Percentiles rank a stretch among this genome's conserved stretches.
These are phyloP conservation scores for Aureoboletus auriporus DNA, from an alignment of 768 basidiomycete species.

Conservation along the genomic window DNA sequence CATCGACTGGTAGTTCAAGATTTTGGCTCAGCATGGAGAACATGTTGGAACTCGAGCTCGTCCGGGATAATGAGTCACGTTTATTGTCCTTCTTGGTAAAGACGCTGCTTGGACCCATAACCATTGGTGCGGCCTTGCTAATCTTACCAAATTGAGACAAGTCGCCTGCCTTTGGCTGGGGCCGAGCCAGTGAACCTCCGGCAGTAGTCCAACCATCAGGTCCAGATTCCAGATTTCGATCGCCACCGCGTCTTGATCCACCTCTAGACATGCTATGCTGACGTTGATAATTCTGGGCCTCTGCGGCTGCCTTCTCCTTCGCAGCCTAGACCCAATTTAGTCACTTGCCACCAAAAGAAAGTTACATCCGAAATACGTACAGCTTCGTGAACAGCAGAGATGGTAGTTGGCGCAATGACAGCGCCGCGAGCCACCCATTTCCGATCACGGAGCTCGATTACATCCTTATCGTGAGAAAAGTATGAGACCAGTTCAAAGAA, in stretches of 20 bases:
- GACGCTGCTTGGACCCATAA: conserved; percentile 82
- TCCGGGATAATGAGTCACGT: conserved; percentile 72
- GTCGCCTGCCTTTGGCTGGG: conserved; percentile 78
- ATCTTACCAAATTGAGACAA: conserved; percentile 88
- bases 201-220: conserved; percentile 90
- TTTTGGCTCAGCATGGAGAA: conserved; percentile 79
- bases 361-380: conserved; percentile 42
- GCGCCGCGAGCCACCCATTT: conserved; percentile 75
- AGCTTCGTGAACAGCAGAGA: conserved; percentile 83
- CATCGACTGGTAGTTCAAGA: conserved; percentile 52
- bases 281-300: conserved; percentile 56
- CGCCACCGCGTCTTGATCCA: conserved; percentile 83
- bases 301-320: conserved; percentile 70
- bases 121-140: conserved; percentile 61
- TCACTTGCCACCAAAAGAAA: background rate
- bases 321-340: conserved; percentile 50
- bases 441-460: conserved; percentile 81
- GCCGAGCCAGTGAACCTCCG: conserved; percentile 45
- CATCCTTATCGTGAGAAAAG: conserved; percentile 55
- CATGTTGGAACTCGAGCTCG: conserved; percentile 81
- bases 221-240: conserved; percentile 58
- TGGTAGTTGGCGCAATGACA: conserved; percentile 77
- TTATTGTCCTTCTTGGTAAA: conserved; percentile 74
- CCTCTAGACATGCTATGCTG: conserved; percentile 82
- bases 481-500: background rate